Percentiles rank a stretch among this genome's conserved stretches.
Evolutionary conservation across 441 rosid species (phyloP).

Genomic region (Erodium trifolium): DNA sequence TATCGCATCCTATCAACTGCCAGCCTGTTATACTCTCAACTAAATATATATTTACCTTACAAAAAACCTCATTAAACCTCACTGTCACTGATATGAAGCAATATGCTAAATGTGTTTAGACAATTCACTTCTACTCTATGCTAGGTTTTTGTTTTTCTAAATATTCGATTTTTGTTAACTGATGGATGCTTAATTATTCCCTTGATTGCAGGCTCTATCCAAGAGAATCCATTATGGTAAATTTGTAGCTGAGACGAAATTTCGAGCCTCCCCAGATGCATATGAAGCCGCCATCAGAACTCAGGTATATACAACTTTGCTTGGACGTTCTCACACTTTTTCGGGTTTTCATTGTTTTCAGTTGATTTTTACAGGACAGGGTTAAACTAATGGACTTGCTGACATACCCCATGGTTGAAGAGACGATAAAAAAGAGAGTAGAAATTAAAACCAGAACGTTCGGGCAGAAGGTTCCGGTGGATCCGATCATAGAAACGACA

Average conservation of each 20-base stretch:
- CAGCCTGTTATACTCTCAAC: too few relatives aligned
- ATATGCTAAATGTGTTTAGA: too few relatives aligned
- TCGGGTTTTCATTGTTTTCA: neutral
- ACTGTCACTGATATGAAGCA: too few relatives aligned
- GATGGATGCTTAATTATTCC: neutral
- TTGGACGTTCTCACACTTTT: neutral
- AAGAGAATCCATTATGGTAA: too few relatives aligned
- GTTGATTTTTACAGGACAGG: conserved; percentile 38
- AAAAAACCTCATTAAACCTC: too few relatives aligned
- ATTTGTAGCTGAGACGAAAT: conserved; percentile 23
- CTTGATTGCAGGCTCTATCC: conserved; percentile 6
- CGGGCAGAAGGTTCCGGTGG: conserved; percentile 54
- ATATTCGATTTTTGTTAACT: neutral
- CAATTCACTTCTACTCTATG: too few relatives aligned
- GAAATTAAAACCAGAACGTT: conserved; percentile 63
- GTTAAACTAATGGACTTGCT: conserved; percentile 54
- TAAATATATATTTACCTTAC: too few relatives aligned
- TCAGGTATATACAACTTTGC: conserved; percentile 31
- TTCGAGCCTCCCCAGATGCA: too few relatives aligned
- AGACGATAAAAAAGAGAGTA: conserved; percentile 59
- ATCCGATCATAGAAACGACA: conserved; percentile 21
- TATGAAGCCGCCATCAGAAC: conserved; percentile 43
- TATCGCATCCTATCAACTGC: too few relatives aligned
- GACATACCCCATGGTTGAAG: conserved; percentile 63
- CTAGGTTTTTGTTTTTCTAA: too few relatives aligned